Percentiles rank a stretch among this genome's conserved stretches.
These are phyloP conservation scores for Eucalyptus sp. DNA, from an alignment of 345 rosid genomes.

Conservation along the genomic window DNA sequence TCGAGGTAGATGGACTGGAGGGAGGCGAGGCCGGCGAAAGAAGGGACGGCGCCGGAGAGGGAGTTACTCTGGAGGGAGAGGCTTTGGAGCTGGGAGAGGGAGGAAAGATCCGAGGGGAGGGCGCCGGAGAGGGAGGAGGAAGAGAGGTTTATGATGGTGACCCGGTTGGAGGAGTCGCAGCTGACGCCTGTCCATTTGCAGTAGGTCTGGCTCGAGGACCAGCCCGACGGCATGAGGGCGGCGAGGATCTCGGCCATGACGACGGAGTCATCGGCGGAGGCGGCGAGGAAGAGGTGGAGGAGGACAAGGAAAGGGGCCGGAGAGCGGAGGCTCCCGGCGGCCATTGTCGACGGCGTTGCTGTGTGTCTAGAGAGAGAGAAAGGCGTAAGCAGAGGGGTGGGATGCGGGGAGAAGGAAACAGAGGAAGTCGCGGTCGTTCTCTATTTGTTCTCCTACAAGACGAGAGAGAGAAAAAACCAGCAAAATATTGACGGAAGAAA, in stretches of 20 bases:
- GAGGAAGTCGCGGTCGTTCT: too few species aligned
- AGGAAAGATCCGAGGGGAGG: constrained; percentile 33
- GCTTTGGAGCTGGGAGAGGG: constrained; percentile 39
- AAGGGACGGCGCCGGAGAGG: constrained; percentile 49
- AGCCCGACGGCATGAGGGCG: constrained; percentile 23
- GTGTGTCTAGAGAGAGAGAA: neutral
- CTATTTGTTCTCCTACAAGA: too few species aligned
- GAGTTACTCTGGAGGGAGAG: constrained; percentile 33
- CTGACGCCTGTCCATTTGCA: constrained; percentile 53
- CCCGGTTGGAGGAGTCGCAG: constrained; percentile 31
- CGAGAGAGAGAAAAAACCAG: too few species aligned
- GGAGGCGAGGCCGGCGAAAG: constrained; percentile 33
- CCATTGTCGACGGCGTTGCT: neutral
- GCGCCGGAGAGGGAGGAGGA: constrained; percentile 26
- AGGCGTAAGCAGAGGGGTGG: too few species aligned
- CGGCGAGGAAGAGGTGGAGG: neutral
- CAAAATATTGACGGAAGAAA: too few species aligned
- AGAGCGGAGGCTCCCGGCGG: neutral
- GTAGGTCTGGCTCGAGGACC: constrained; percentile 30
- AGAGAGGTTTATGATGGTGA: constrained; percentile 29
- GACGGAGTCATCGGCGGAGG: constrained; percentile 35
- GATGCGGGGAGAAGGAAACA: too few species aligned
- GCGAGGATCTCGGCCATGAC: constrained; percentile 32
- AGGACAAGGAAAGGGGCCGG: constrained; percentile 2
- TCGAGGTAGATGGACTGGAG: constrained; percentile 32